Base-by-base conservation (phyloP, 2,329 filamentous ascomycete genomes). In the Davidsoniella virescens region DNA sequence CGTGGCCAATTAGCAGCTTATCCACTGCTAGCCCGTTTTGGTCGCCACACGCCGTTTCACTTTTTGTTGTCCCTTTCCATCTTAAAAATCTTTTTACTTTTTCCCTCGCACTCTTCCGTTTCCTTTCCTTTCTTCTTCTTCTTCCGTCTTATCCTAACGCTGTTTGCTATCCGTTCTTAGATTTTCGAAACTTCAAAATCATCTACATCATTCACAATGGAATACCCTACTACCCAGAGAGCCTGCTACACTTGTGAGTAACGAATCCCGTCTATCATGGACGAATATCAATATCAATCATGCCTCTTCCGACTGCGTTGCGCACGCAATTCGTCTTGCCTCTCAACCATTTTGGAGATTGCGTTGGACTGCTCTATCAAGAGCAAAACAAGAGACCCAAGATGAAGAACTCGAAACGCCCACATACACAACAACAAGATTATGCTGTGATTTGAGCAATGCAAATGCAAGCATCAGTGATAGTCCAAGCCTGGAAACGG, bases 191-290 rank as follows among this genome's bases (percentile, higher is more conserved):
- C 23, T 37, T 25, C 36, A 7, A 39, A 29, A 17, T 18, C n/a
- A 6, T 42, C n/a, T 16, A 39, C 18, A 52, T 37, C 23, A 44
- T 26, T 54, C 56, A 63, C 58, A 59, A 73, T 73, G 70, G 69
- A 72, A 52, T 68, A 58, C 57, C 57, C 60, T 51, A 57, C 56
- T 51, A 52, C 48, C 52, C 66, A 64, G 55, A 69, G 70, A 59
- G 66, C 68, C 56, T 74, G 71, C 65, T 74, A 73, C 62, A 70
- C 67, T 57, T 71, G 69, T 71, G 59, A 69, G 69, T 67, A 49
- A 44, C 49, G 45, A 53, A 50, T 53, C 51, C 47, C 43, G 47
- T 50, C 44, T 33, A 2, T 37, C 46, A n/a, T 33, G 42, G 42
- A 43, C 51, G 49, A 50, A 46, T 29, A 49, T 42, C 26, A 49